A percentile compares a stretch with the other conserved stretches of the same genome.
Evolutionary conservation across 2,329 filamentous ascomycete genomes (phyloP).

Genomic region (Dichotomopilus funicola): DNA sequence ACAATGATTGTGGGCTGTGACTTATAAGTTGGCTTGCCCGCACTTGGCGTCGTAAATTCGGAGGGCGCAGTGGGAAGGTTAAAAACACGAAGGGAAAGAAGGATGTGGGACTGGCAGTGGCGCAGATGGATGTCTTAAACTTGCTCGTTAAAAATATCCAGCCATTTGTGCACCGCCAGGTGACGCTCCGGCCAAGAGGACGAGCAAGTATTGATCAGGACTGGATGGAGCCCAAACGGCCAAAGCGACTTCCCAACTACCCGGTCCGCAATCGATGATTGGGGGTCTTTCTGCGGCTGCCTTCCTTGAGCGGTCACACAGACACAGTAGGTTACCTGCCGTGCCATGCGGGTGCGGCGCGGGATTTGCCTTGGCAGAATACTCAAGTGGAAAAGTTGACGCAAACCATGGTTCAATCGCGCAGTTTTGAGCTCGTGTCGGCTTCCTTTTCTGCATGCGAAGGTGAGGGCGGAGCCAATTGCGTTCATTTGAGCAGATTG

Average conservation of each 20-base stretch:
- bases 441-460: background rate
- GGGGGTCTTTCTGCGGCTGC: background rate
- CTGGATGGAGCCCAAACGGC: too few relatives aligned
- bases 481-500: conserved; percentile 17
- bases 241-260: too few relatives aligned
- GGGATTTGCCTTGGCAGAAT: conserved; percentile 2
- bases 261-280: too few relatives aligned
- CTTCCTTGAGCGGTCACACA: background rate
- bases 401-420: background rate
- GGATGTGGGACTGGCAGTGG: background rate
- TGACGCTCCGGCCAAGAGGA: background rate
- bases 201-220: too few relatives aligned
- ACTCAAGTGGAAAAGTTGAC: background rate
- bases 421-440: conserved; percentile 1
- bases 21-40: background rate
- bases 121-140: background rate
- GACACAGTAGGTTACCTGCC: background rate
- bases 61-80: background rate
- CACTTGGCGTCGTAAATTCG: background rate
- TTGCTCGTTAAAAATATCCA: background rate
- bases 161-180: background rate
- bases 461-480: conserved; percentile 7
- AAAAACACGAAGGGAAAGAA: background rate
- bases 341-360: conserved; percentile 2
- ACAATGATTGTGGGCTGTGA: too few relatives aligned